A percentile compares a stretch with the other conserved stretches of the same genome.
These are phyloP conservation scores for Ustilago vetiveriae DNA, from an alignment of 1,284 basidiomycete species.

Conservation along the genomic window DNA sequence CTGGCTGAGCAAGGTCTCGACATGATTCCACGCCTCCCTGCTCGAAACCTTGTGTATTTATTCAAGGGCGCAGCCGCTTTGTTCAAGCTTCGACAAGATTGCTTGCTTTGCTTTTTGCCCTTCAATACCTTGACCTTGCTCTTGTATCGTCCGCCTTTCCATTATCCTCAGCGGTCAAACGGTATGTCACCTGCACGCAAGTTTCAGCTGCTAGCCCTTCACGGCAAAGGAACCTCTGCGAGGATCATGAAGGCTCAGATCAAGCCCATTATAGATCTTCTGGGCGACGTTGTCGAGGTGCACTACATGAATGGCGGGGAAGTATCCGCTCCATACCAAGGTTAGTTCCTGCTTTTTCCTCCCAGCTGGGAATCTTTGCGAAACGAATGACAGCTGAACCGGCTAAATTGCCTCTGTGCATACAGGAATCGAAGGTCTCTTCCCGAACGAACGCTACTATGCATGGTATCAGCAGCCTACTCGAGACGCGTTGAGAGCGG, in stretches of 20 bases:
- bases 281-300: constrained; percentile 26
- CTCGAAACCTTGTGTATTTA: too few relatives aligned
- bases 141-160: too few relatives aligned
- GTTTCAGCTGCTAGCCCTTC: constrained; percentile 29
- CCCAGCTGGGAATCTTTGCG: too few relatives aligned
- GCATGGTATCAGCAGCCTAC: constrained; percentile 46
- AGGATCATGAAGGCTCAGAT: constrained; percentile 49
- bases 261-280: constrained; percentile 32
- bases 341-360: constrained; percentile 7
- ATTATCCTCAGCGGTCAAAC: too few relatives aligned
- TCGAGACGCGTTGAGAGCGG: constrained; percentile 11
- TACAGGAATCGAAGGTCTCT: constrained; percentile 39
- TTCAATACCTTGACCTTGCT: too few relatives aligned
- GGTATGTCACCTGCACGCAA: constrained; percentile 14
- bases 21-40: too few relatives aligned
- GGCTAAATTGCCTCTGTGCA: too few relatives aligned
- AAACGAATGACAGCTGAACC: too few relatives aligned
- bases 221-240: constrained; percentile 49
- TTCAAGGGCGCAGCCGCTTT: too few relatives aligned
- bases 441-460: constrained; percentile 31
- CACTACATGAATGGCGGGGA: constrained; percentile 35
- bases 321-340: constrained; percentile 32
- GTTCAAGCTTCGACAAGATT: too few relatives aligned
- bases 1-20: too few relatives aligned
- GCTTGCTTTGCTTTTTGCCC: too few relatives aligned